Evolutionary conservation across 129 eudicot genomes (phyloP), one percentile per base, ranked within the genome.

Genomic region (Helichrysum umbraculigerum): DNA sequence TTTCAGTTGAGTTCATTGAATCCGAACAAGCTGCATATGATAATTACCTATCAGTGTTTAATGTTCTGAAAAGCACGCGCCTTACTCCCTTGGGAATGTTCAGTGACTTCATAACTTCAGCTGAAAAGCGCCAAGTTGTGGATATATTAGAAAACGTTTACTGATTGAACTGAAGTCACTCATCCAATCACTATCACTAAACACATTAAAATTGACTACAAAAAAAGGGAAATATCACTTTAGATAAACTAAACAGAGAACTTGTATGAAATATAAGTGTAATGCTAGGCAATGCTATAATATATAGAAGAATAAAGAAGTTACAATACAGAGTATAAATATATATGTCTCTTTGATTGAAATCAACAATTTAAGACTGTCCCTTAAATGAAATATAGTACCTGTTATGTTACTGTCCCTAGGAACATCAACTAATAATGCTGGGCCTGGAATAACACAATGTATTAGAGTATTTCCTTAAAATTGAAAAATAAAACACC

Each of bases 31-130:
- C 70, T 63, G 60, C 72, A 64, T 44, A 32, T 20, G 42, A 51
- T 3, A 16, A 9, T 78, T 85, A 85, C 92, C 78, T 87, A 73
- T 90, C 92, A 10, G 90, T 87, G 81, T 90, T 90, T 47, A 83
- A 75, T 20, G 92, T 90, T 76, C 83, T 83, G 86, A 90, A 87
- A 81, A 90, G 90, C 77, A 85, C 90, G 22, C 92, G 92, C 70
- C 51, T 85, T 34, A 90, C 87, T 52, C 96, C 96, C 65, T 67
- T 71, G 4, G 90, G 92, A 56, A 90, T 87, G 64, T 90, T 82
- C 52, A 90, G 69, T 0, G 81, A 74, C 79, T 77, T 71, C 96
- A 90, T 75, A 76, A 81, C 96, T 50, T 81, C 87, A 56, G 84
- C 96, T 90, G 92, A 64, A 37, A 60, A 20, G 72, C 32, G 69